Evolutionary conservation across 345 rosid species (phyloP).

Genomic region (Heritiera fomes): DNA sequence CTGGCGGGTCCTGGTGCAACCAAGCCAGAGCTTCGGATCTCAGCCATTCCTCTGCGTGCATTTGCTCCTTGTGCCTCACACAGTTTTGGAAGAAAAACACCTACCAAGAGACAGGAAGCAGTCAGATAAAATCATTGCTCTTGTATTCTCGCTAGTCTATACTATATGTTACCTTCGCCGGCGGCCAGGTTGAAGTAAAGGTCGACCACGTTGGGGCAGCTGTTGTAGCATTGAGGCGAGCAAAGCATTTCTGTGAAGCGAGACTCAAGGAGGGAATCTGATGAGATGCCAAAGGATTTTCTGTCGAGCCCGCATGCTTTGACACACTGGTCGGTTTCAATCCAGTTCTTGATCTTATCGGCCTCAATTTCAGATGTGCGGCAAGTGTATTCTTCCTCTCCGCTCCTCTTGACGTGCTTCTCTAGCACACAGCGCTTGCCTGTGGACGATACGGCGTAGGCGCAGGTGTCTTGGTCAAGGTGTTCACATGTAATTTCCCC

Average conservation of each 20-base stretch:
- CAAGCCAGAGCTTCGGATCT: conserved; percentile 60
- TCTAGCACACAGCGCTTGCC: conserved; percentile 87
- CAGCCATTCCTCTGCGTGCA: conserved; percentile 57
- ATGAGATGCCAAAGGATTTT: conserved; percentile 74
- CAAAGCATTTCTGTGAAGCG: conserved; percentile 63
- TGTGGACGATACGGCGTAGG: conserved; percentile 69
- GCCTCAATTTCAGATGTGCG: conserved; percentile 69
- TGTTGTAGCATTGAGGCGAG: conserved; percentile 66
- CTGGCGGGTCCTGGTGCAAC: conserved; percentile 50
- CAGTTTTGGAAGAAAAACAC: conserved; percentile 74
- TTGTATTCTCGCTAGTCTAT: neutral
- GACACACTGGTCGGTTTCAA: conserved; percentile 72
- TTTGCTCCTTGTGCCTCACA: conserved; percentile 57
- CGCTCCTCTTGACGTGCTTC: conserved; percentile 59
- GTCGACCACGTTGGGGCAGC: conserved; percentile 77
- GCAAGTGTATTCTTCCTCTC: conserved; percentile 58
- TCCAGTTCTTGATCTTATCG: conserved; percentile 53
- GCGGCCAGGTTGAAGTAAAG: conserved; percentile 90
- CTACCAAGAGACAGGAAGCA: conserved; percentile 29
- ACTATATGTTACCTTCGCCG: conserved; percentile 64
- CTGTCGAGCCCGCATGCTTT: conserved; percentile 74
- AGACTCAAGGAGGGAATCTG: conserved; percentile 77
- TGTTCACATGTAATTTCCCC: conserved; percentile 64
- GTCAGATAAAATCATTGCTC: neutral
- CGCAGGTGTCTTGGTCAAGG: conserved; percentile 55